These are phyloP conservation scores for Dendrobium nobile DNA, from an alignment of 106 monocot genomes.

Conservation along the genomic window DNA sequence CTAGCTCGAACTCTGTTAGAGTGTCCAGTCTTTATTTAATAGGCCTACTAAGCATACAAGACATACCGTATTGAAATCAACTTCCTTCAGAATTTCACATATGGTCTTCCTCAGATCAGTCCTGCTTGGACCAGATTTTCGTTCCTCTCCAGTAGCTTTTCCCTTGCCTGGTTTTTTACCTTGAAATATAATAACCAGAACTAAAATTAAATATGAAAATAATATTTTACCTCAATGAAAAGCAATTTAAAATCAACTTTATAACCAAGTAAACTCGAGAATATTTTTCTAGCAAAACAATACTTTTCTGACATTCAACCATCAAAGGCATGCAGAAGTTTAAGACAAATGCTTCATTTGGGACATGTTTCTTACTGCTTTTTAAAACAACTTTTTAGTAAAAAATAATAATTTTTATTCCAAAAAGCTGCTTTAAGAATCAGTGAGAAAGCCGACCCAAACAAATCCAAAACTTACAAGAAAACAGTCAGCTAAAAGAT, in stretches of 20 bases:
- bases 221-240: too few relatives aligned
- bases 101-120: slow-evolving; percentile 64
- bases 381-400: too few relatives aligned
- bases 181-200: slow-evolving; percentile 4
- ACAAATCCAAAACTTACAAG: neutral
- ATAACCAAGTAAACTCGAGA: too few relatives aligned
- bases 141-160: slow-evolving; percentile 23
- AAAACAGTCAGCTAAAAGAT: neutral
- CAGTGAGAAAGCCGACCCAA: too few relatives aligned
- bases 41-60: neutral
- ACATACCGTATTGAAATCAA: slow-evolving; percentile 78
- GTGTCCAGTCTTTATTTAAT: too few relatives aligned
- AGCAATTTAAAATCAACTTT: neutral
- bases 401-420: too few relatives aligned
- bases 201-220: neutral
- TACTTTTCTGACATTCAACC: neutral
- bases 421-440: too few relatives aligned
- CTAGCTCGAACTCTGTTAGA: too few relatives aligned
- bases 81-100: slow-evolving; percentile 74
- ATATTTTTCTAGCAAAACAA: neutral
- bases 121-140: slow-evolving; percentile 51
- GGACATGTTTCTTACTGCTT: too few relatives aligned
- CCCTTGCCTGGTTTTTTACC: slow-evolving; percentile 45
- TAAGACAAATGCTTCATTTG: neutral
- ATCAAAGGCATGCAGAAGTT: neutral